Base-by-base conservation (phyloP, 495 filamentous ascomycete species). In the Aspergillus hancockii region DNA sequence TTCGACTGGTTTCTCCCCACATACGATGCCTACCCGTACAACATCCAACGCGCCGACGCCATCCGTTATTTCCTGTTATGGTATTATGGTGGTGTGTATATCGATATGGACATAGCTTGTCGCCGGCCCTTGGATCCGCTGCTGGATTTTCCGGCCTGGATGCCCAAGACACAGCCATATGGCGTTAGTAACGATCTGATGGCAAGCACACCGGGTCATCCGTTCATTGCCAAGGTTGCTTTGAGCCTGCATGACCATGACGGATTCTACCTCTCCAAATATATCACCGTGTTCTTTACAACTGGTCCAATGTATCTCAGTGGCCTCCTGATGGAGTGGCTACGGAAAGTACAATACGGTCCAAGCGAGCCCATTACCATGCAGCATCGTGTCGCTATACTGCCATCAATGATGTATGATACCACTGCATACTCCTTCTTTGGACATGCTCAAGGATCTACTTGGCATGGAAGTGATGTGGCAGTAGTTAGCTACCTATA, bases 1-100 rank as follows among this genome's bases (percentile, higher is more conserved):
- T 90, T 90, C 61, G 75, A 85, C 1, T 90, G 86, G 85, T 91
- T 90, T 70, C 72, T 89, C 21, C 75, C 80, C n/a, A 86, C 83
- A 0, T 91, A 83, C 65, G 85, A 88, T 57, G 72, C 68, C 64
- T 91, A 91, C 62, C 74, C 71, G 16, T 85, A 83, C 64, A 79
- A 81, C 13, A 88, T 91, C 59, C 85, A 90, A 69, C 81, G 88
- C 22, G 88, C 87, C 55, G 88, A 91, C 65, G 76, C 86, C 0
- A 82, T 90, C 49, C 79, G 86, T 36, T 91, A 91, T 67, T 91
- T 91, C 66, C 69, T 90, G 9, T 66, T 91, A 19, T 71, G 79
- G 47, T 80, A 86, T 60, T 90, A 83, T 62, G 88, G 88, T 22
- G 88, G 88, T 10, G 83, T 90, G 49, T 91, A 91, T 66, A 79